These are phyloP conservation scores for Penicillium verrucosum DNA, from an alignment of 2,329 filamentous ascomycete genomes.

Conservation along the genomic window DNA sequence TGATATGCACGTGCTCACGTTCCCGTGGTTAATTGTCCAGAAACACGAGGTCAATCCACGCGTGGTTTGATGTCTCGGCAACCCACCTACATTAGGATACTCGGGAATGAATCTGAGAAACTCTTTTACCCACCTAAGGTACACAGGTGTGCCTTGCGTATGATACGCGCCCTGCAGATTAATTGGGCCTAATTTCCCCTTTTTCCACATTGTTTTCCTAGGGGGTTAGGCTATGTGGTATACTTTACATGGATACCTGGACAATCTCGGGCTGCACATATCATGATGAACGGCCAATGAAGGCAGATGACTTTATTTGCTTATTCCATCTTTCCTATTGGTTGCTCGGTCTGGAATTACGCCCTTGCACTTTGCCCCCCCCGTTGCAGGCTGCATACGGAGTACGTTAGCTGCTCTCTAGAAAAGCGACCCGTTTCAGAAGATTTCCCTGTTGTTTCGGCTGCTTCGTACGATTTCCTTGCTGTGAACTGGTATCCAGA, in stretches of 20 bases:
- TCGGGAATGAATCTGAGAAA: neutral
- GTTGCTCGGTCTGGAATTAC: neutral
- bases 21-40: neutral
- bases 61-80: neutral
- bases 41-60: neutral
- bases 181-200: neutral
- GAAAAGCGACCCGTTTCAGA: neutral
- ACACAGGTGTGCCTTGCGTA: neutral
- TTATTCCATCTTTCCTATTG: neutral
- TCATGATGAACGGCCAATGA: neutral
- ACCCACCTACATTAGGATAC: neutral
- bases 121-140: neutral
- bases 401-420: neutral
- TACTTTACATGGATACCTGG: neutral
- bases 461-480: too few species aligned
- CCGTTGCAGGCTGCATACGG: neutral
- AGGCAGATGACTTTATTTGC: neutral
- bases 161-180: neutral
- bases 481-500: neutral
- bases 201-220: neutral
- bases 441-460: neutral
- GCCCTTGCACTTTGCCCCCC: neutral
- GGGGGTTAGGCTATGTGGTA: neutral
- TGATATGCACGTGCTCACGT: constrained; percentile 6
- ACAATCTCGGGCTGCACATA: neutral